Conservation (phyloP, 176 grass and related monocot species). For the Oryza glaberrima region DNA sequence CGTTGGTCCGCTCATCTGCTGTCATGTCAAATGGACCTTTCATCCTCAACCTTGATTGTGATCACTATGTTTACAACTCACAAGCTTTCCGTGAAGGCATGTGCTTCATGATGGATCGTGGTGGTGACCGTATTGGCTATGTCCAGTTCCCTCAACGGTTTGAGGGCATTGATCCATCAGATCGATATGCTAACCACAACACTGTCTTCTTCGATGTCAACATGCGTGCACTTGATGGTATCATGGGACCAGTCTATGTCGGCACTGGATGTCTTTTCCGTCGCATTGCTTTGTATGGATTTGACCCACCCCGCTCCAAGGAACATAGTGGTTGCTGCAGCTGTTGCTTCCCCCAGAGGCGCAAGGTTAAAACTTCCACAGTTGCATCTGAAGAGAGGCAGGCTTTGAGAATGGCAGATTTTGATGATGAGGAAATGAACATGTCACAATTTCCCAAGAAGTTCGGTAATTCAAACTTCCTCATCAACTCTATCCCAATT, state of each 20-base stretch:
- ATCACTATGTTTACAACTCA: slow-evolving; percentile 96
- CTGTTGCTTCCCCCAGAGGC: slow-evolving; percentile 84
- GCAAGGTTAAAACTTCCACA: slow-evolving; percentile 46
- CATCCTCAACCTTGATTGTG: slow-evolving; percentile 97
- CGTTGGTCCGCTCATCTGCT: slow-evolving; percentile 87
- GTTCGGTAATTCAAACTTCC: slow-evolving; percentile 87
- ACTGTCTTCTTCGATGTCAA: slow-evolving; percentile 98
- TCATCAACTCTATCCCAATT: slow-evolving; percentile 91
- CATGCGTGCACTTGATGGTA: slow-evolving; percentile 87
- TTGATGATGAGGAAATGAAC: slow-evolving; percentile 93
- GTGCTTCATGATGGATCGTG: slow-evolving; percentile 99
- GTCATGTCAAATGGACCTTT: slow-evolving; percentile 99
- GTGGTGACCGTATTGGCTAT: slow-evolving; percentile 90
- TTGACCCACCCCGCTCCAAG: slow-evolving; percentile 91
- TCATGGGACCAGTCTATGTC: slow-evolving; percentile 93
- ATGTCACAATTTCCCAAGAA: slow-evolving; percentile 90
- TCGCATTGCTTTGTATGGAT: slow-evolving; percentile 86
- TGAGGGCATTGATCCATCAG: slow-evolving; percentile 97
- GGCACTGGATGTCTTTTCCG: slow-evolving; percentile 96
- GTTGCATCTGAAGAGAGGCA: slow-evolving; percentile 68
- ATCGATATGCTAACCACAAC: slow-evolving; percentile 98
- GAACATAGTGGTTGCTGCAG: slow-evolving; percentile 81
- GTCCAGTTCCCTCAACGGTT: slow-evolving; percentile 98
- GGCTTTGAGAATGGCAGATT: slow-evolving; percentile 78
- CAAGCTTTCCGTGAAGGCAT: slow-evolving; percentile 95